Conservation (phyloP, 2,329 filamentous ascomycete genomes). For the Sclerotinia glacialis region DNA sequence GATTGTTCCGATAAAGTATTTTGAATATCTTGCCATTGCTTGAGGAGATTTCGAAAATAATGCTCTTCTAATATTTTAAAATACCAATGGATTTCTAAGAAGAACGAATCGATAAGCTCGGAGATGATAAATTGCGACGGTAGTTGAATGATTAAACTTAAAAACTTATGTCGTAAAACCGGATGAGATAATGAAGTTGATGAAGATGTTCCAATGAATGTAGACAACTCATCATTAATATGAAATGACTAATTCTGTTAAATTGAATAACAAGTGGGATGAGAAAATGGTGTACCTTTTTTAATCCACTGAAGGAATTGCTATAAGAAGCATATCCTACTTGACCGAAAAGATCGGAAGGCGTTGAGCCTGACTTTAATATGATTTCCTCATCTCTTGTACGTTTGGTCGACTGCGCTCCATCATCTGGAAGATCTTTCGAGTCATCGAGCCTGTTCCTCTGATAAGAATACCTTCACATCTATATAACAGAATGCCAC, state of each 20-base stretch:
- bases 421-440: background rate
- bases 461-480: background rate
- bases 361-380: conserved; percentile 21
- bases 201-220: conserved; percentile 7
- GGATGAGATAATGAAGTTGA: conserved; percentile 16
- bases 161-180: conserved; percentile 14
- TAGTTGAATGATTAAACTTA: conserved; percentile 15
- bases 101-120: conserved; percentile 19
- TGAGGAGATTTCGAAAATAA: conserved; percentile 21
- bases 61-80: conserved; percentile 19
- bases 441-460: conserved; percentile 3
- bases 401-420: conserved; percentile 41
- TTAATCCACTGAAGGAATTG: conserved; percentile 29
- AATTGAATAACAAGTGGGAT: conserved; percentile 41
- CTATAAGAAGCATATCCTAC: conserved; percentile 12
- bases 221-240: conserved; percentile 29
- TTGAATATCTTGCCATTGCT: conserved; percentile 12
- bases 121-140: conserved; percentile 16
- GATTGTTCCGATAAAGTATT: background rate
- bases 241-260: conserved; percentile 46
- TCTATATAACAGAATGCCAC: conserved; percentile 38
- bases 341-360: conserved; percentile 10
- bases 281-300: background rate
- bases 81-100: conserved; percentile 22
- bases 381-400: conserved; percentile 47